Base-by-base conservation (phyloP, 2,329 filamentous ascomycete genomes). In the Teratosphaeriaceae sp. region DNA sequence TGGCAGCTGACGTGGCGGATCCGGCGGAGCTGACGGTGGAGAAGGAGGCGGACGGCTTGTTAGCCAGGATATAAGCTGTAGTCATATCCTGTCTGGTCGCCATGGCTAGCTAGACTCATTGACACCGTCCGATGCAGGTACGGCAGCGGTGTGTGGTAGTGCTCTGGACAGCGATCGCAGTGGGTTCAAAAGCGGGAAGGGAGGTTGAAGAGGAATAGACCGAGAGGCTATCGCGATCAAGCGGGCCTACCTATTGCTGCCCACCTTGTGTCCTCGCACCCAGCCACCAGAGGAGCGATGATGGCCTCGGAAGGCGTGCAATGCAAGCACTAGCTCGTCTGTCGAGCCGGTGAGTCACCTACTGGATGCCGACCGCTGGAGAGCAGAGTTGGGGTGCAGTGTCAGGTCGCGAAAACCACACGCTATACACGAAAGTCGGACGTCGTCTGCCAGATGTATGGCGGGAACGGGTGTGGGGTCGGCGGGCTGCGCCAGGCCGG, bases 1-100 rank as follows among this genome's bases (percentile, higher is more conserved):
- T 61, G n/a, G 51, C 56, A 35, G 56, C 56, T 49, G 59, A 61
- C 46, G 57, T 62, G 44, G 58, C 56, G 13, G 59, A 62, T 30
- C 51, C 59, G 16, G 55, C 56, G 7, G 56, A 58, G 1, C 57
- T 60, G 23, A 52, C 48, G 37, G 50, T 60, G 5, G 59, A 63
- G 46, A 61, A 60, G 13, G 59, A 53, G 18, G 54, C 48, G 18
- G 59, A 63, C 15, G 58, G 60, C 46, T 61, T 62, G 45, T 53
- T 55, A 53, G 49, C 58, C 44, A 62, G 56, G 47, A 48, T 44
- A 47, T 46, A 48, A 38, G 47, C 47, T 27, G 43, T 45, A 36
- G 48, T 46, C 44, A 36, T 46, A 48, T 52, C 52, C 46, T 59
- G 55, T 47, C 53, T 58, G 54, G 39, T 49, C 45, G 40, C 34